Conservation (phyloP, 2,329 filamentous ascomycete species). For the Exophiala sideris region DNA sequence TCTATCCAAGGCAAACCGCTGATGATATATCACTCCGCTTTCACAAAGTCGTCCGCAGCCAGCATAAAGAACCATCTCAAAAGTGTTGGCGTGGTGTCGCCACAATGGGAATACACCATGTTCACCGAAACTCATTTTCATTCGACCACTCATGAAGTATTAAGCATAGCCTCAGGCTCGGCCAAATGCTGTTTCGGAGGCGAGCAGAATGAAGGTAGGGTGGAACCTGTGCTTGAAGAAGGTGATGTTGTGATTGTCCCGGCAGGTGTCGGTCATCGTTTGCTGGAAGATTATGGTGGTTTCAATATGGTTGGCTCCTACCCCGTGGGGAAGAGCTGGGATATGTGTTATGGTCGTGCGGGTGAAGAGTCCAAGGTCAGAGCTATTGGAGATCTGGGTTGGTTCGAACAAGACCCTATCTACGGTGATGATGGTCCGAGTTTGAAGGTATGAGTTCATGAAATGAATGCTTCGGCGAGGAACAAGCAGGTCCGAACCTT, state of each 20-base stretch:
- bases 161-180: constrained; percentile 57
- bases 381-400: constrained; percentile 49
- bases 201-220: constrained; percentile 55
- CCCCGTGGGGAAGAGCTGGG: constrained; percentile 57
- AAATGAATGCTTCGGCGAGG: background rate
- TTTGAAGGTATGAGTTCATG: constrained; percentile 37
- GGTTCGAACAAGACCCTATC: constrained; percentile 61
- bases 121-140: constrained; percentile 66
- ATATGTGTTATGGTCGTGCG: constrained; percentile 66
- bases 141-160: constrained; percentile 63
- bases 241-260: constrained; percentile 66
- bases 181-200: constrained; percentile 66
- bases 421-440: constrained; percentile 55
- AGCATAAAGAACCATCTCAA: constrained; percentile 57
- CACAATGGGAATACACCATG: constrained; percentile 69
- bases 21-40: constrained; percentile 62
- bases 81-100: constrained; percentile 52
- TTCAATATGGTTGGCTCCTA: constrained; percentile 69
- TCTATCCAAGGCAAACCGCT: constrained; percentile 62
- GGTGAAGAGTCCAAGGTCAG: constrained; percentile 54
- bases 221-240: constrained; percentile 54
- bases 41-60: constrained; percentile 46
- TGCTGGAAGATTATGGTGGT: constrained; percentile 51
- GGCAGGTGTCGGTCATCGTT: constrained; percentile 62
- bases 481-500: too few relatives aligned